Evolutionary conservation across 2,329 filamentous ascomycete species (phyloP).

Genomic region (Aspergillus sp.): DNA sequence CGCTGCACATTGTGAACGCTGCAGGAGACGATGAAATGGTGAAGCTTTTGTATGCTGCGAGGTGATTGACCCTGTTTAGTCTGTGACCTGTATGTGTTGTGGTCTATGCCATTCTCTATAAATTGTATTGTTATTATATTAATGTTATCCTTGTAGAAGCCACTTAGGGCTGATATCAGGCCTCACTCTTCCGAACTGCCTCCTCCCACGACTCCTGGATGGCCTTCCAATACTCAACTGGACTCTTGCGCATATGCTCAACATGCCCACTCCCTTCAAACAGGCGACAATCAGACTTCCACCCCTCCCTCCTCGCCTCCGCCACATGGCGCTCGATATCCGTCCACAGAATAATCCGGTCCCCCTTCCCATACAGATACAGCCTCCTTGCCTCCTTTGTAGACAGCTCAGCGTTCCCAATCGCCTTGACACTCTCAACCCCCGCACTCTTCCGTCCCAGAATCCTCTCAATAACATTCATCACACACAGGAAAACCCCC

Average conservation of each 20-base stretch:
- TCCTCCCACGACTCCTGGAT: neutral
- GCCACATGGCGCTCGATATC: conserved; percentile 6
- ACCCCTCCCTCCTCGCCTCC: neutral
- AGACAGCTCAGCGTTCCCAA: neutral
- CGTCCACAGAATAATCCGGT: conserved; percentile 2
- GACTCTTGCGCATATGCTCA: conserved; percentile 2
- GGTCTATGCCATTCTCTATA: too few relatives aligned
- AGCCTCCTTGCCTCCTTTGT: neutral
- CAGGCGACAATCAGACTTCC: neutral
- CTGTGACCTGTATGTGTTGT: too few relatives aligned
- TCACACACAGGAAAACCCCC: neutral
- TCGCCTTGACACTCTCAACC: neutral
- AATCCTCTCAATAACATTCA: neutral
- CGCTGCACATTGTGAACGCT: too few relatives aligned
- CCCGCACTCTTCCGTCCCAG: neutral
- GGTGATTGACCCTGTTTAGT: too few relatives aligned
- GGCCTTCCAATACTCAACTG: conserved; percentile 3
- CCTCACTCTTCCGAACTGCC: neutral
- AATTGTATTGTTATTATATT: too few relatives aligned
- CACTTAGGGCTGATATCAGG: too few relatives aligned
- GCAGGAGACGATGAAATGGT: too few relatives aligned
- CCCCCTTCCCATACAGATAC: conserved; percentile 1
- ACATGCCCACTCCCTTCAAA: conserved; percentile 7
- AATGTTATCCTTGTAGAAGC: too few relatives aligned
- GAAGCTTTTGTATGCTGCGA: too few relatives aligned